Percentiles rank a stretch among this genome's conserved stretches.
Evolutionary conservation across 2,329 filamentous ascomycete species (phyloP).

Genomic region (Cylindrodendrum hubeiense): DNA sequence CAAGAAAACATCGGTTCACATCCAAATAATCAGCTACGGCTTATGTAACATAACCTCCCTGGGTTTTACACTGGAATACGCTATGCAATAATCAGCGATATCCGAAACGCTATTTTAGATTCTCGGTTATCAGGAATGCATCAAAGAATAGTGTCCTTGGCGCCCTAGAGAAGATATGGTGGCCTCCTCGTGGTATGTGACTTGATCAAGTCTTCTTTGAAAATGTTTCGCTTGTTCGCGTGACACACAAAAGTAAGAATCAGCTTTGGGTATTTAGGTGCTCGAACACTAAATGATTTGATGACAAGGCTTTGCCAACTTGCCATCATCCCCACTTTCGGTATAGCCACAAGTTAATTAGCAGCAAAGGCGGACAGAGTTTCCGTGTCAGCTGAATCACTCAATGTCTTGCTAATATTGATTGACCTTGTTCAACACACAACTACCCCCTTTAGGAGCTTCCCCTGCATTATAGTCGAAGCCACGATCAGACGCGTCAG

Average conservation of each 20-base stretch:
- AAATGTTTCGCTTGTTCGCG: background rate
- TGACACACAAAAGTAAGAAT: background rate
- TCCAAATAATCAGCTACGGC: too few relatives aligned
- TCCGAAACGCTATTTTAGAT: background rate
- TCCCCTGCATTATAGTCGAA: background rate
- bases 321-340: background rate
- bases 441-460: background rate
- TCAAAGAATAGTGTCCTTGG: background rate
- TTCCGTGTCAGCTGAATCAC: background rate
- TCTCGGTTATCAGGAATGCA: background rate
- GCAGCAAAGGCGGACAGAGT: background rate
- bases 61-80: too few relatives aligned
- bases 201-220: background rate
- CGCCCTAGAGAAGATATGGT: background rate
- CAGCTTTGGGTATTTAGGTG: background rate
- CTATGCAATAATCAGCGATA: too few relatives aligned
- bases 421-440: background rate
- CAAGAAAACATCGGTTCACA: too few relatives aligned
- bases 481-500: constrained; percentile 4
- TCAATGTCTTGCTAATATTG: constrained; percentile 2
- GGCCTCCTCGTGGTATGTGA: background rate
- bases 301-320: background rate
- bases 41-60: too few relatives aligned
- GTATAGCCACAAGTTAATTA: background rate
- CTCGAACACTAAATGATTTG: background rate